Evolutionary conservation across 2,329 filamentous ascomycete species (phyloP).

Genomic region (Moelleriella libera): DNA sequence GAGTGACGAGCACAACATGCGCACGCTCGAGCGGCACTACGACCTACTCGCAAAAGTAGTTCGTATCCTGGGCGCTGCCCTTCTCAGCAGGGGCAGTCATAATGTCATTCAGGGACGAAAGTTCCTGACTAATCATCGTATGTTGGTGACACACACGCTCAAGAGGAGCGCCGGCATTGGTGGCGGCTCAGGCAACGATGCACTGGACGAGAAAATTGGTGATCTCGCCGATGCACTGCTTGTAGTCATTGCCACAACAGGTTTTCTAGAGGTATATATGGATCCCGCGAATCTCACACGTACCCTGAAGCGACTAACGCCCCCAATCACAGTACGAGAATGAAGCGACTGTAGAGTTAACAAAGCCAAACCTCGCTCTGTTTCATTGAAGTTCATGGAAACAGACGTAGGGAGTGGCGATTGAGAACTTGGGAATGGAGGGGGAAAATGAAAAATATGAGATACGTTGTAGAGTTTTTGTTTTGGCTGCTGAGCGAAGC

Average conservation of each 20-base stretch:
- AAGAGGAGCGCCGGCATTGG: conserved; percentile 79
- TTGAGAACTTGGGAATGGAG: too few relatives aligned
- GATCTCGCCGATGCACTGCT: conserved; percentile 78
- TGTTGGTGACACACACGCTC: conserved; percentile 75
- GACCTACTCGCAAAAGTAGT: conserved; percentile 66
- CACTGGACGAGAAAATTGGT: conserved; percentile 47
- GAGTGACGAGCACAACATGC: conserved; percentile 54
- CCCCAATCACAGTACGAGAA: conserved; percentile 20
- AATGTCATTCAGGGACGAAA: conserved; percentile 67
- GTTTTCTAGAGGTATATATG: conserved; percentile 66
- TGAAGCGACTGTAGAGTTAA: conserved; percentile 18
- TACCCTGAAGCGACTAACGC: too few relatives aligned
- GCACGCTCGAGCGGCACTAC: conserved; percentile 70
- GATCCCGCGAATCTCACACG: background rate
- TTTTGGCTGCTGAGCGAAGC: too few relatives aligned
- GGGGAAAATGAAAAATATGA: too few relatives aligned
- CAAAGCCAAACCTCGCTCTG: conserved; percentile 17
- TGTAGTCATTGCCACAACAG: conserved; percentile 67
- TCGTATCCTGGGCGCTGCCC: conserved; percentile 67
- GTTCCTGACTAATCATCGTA: conserved; percentile 72
- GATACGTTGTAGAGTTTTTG: too few relatives aligned
- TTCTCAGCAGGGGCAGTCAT: conserved; percentile 68
- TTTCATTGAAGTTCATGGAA: conserved; percentile 21
- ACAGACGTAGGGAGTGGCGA: background rate
- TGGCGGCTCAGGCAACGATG: conserved; percentile 19